Conservation (phyloP, 805 yeast species). For the Candida parachauliodes region DNA sequence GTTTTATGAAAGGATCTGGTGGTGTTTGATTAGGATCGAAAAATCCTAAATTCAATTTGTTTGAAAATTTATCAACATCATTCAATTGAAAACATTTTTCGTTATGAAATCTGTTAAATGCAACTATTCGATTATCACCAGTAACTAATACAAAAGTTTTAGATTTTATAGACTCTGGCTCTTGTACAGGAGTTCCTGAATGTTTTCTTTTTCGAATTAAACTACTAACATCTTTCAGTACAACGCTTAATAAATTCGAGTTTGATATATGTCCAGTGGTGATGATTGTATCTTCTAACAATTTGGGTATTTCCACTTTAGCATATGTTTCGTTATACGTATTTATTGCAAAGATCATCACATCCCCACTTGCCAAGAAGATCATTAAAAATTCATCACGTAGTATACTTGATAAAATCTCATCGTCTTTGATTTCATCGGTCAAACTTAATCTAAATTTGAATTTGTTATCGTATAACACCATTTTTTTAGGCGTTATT, state of each 20-base stretch:
- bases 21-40: slow-evolving; percentile 50
- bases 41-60: slow-evolving; percentile 37
- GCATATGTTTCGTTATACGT: slow-evolving; percentile 34
- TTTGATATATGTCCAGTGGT: slow-evolving; percentile 66
- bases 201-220: slow-evolving; percentile 29
- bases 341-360: slow-evolving; percentile 47
- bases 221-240: slow-evolving; percentile 25
- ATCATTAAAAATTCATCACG: slow-evolving; percentile 61
- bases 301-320: slow-evolving; percentile 37
- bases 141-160: slow-evolving; percentile 63
- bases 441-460: slow-evolving; percentile 42
- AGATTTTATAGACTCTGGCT: slow-evolving; percentile 20
- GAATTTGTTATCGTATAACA: slow-evolving; percentile 58
- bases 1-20: slow-evolving; percentile 75
- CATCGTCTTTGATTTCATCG: slow-evolving; percentile 36
- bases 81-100: slow-evolving; percentile 53
- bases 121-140: slow-evolving; percentile 70
- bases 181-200: slow-evolving; percentile 8
- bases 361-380: slow-evolving; percentile 68
- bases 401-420: slow-evolving; percentile 60
- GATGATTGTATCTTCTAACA: slow-evolving; percentile 48
- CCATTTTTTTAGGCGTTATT: slow-evolving; percentile 63
- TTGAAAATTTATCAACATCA: slow-evolving; percentile 46
- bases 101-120: slow-evolving; percentile 53
- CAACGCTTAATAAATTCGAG: slow-evolving; percentile 32